A percentile compares a stretch with the other conserved stretches of the same genome.
Evolutionary conservation across 2,329 filamentous ascomycete species (phyloP).

Genomic region (Paramyrothecium sp.): DNA sequence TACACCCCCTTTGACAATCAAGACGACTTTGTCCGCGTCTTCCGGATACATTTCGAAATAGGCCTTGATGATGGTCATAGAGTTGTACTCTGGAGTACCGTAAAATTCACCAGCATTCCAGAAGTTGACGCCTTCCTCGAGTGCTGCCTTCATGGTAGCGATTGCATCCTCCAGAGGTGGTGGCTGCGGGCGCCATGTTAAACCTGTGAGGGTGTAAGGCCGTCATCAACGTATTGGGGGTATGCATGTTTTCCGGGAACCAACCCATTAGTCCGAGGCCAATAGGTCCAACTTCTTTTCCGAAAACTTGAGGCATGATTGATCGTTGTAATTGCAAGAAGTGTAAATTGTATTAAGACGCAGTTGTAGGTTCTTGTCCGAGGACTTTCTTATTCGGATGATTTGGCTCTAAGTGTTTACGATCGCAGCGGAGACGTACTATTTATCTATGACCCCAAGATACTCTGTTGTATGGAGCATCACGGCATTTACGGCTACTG

Average conservation of each 20-base stretch:
- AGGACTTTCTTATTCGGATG: too few relatives aligned
- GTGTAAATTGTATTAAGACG: too few relatives aligned
- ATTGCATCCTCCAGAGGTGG: conserved; percentile 47
- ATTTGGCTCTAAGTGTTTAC: too few relatives aligned
- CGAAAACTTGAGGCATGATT: conserved; percentile 28
- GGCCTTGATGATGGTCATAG: conserved; percentile 55
- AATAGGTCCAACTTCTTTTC: conserved; percentile 45
- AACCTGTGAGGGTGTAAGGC: conserved; percentile 25
- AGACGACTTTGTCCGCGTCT: conserved; percentile 59
- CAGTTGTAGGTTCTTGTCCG: too few relatives aligned
- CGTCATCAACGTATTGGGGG: background rate
- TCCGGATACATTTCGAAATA: conserved; percentile 66
- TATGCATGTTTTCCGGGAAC: conserved; percentile 4
- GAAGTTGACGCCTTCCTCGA: conserved; percentile 42
- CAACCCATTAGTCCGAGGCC: conserved; percentile 57
- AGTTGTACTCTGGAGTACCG: conserved; percentile 56
- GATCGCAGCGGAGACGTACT: too few relatives aligned
- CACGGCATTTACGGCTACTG: too few relatives aligned
- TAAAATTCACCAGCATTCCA: conserved; percentile 70
- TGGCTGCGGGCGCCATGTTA: conserved; percentile 40
- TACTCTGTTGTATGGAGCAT: too few relatives aligned
- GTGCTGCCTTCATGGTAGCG: conserved; percentile 52
- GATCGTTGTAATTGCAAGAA: background rate
- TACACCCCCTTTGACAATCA: conserved; percentile 61
- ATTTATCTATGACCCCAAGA: too few relatives aligned